Conservation (phyloP, 768 basidiomycete species). For the Chlorophyllum brunneum region DNA sequence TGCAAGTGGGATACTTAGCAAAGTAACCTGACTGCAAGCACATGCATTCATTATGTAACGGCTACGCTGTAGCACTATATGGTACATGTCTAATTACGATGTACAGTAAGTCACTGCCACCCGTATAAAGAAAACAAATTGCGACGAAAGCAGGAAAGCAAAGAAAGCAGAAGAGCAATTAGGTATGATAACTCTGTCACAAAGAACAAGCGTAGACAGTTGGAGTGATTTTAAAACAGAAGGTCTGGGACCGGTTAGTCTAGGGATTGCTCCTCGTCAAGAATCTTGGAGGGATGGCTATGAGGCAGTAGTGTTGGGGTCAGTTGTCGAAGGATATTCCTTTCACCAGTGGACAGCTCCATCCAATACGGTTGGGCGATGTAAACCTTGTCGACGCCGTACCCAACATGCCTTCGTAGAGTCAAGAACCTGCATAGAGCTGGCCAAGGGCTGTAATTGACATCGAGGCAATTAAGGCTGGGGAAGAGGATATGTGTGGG, state of each 20-base stretch:
- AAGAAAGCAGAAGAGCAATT: slow-evolving; percentile 5
- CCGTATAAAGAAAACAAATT: not conserved
- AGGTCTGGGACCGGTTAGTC: not conserved
- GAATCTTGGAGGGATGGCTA: slow-evolving; percentile 11
- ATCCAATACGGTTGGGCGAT: slow-evolving; percentile 8
- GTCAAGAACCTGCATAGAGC: slow-evolving; percentile 9
- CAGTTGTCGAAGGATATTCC: slow-evolving; percentile 7
- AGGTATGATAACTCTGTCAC: no score
- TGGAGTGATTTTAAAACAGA: no score
- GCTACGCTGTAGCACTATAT: slow-evolving; percentile 8
- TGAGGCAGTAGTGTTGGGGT: slow-evolving; percentile 6
- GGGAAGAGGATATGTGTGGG: slow-evolving; percentile 11
- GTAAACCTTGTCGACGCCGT: slow-evolving; percentile 11
- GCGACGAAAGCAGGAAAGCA: slow-evolving; percentile 7
- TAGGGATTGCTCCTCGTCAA: slow-evolving; percentile 9
- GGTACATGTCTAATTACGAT: slow-evolving; percentile 12
- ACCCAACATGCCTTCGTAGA: slow-evolving; percentile 7
- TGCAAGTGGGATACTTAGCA: slow-evolving; percentile 24
- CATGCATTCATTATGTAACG: slow-evolving; percentile 11
- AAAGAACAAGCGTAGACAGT: no score
- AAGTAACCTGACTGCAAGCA: not conserved
- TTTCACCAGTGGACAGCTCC: not conserved
- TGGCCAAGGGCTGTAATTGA: slow-evolving; percentile 6
- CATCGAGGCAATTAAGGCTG: slow-evolving; percentile 6
- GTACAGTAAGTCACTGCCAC: slow-evolving; percentile 3